Evolutionary conservation across 768 basidiomycete species (phyloP), one percentile per base, ranked within the genome.

Genomic region (Tulasnella sp.): DNA sequence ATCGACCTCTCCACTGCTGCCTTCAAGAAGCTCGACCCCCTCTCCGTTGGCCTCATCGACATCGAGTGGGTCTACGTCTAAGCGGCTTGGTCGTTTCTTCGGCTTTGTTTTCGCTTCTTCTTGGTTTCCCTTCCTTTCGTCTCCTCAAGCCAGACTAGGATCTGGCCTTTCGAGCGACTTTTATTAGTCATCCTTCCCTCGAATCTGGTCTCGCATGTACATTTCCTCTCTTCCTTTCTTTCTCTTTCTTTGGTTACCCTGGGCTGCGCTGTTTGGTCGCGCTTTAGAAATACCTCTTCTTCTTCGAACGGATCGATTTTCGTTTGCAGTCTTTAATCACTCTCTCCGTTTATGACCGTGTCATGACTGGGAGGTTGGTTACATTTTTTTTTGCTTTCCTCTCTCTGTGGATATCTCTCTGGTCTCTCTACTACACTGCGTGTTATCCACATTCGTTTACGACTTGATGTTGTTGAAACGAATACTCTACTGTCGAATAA

Each of bases 391-490:
- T 56, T 56, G 52, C n/a, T 56, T 56, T 18, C 52, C 27, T 31
- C 24, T 62, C 58, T 21, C 24, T 36, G 24, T 68, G 62, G 31
- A 68, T 68, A 24, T 68, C 62, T 68, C 27, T 68, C 62, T 68
- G 52, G 31, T 68, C 1, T 68, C 34, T 27, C 34, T 34, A 68
- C 36, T 14, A 14, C 62, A 68, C 62, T 68, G 62, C 62, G 62
- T 68, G 62, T 68, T 68, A 36, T 36, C 18, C 8, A 36, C 36
- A 27, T 36, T 68, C 62, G 62, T 68, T 68, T 68, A 68, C 62
- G 62, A 68, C 62, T 68, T 68, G 62, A 68, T n/a, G 52, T 52
- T 68, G 10, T 68, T 68, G 62, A 68, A 68, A 36, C 62, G 62
- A 68, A 16, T 68, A 68, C 5, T 24, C 52, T 52, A 52, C 52